phyloP scores from a whole-genome alignment of 257 asterid species.

The Nyctanthes arbortristis region DNA sequence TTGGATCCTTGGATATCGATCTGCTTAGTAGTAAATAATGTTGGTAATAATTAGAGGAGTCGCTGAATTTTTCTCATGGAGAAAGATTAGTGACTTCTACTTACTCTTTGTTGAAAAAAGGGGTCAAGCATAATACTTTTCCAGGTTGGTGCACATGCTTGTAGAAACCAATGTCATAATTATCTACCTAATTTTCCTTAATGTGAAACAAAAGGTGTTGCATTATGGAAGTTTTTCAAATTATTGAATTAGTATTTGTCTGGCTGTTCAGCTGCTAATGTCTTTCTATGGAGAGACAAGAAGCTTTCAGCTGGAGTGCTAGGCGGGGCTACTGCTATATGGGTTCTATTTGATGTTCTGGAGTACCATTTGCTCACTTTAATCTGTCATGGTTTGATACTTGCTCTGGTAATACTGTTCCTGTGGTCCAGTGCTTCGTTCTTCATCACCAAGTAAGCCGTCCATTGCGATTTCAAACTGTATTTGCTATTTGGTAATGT shows the following conservation, averaged over 20 bases:
- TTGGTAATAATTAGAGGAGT: background rate
- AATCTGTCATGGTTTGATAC: constrained; percentile 64
- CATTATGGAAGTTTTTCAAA: background rate
- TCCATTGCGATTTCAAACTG: background rate
- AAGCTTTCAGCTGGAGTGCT: constrained; percentile 78
- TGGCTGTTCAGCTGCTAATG: constrained; percentile 69
- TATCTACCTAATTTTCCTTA: no score
- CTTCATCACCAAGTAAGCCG: constrained; percentile 72
- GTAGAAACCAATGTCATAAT: background rate
- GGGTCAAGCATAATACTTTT: background rate
- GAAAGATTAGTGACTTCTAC: background rate
- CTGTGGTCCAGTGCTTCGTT: constrained; percentile 69
- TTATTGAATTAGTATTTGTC: constrained; percentile 5
- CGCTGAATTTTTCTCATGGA: background rate
- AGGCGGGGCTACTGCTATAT: constrained; percentile 70
- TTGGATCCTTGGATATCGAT: background rate
- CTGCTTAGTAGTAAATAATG: background rate
- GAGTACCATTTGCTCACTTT: constrained; percentile 71
- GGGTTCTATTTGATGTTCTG: constrained; percentile 76
- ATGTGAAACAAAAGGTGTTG: no score
- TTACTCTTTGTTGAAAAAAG: background rate
- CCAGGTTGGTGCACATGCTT: background rate
- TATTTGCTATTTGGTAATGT: background rate
- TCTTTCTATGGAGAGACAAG: constrained; percentile 86
- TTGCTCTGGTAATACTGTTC: constrained; percentile 55